Conservation (phyloP, 495 filamentous ascomycete genomes). For the Hyaloscypha variabilis region DNA sequence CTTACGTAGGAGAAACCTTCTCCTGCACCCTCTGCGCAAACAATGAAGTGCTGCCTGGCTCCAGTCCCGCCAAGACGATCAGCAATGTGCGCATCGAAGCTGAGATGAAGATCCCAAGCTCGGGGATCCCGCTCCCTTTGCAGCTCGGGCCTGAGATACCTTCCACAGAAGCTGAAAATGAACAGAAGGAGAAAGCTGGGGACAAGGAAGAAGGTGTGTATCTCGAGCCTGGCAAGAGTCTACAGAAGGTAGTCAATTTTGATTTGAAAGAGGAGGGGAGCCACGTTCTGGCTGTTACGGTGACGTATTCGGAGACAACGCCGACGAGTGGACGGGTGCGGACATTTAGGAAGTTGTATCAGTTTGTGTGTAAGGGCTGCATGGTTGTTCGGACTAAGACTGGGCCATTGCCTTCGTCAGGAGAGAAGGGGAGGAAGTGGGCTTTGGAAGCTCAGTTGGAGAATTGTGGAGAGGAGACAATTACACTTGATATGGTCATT, state of each 20-base stretch:
- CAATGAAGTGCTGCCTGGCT: constrained; percentile 65
- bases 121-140: constrained; percentile 26
- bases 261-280: constrained; percentile 93
- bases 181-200: constrained; percentile 10
- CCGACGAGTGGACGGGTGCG: constrained; percentile 70
- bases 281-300: constrained; percentile 91
- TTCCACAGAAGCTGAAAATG: constrained; percentile 20
- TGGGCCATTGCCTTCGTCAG: constrained; percentile 51
- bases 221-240: constrained; percentile 64
- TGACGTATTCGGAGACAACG: constrained; percentile 78
- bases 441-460: constrained; percentile 92
- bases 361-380: constrained; percentile 89
- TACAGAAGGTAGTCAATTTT: constrained; percentile 83
- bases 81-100: constrained; percentile 81
- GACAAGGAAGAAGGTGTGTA: constrained; percentile 43
- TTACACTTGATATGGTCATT: constrained; percentile 60
- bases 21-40: constrained; percentile 92
- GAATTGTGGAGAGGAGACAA: constrained; percentile 76
- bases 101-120: constrained; percentile 87
- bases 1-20: constrained; percentile 96
- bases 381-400: constrained; percentile 90
- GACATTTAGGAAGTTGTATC: constrained; percentile 94
- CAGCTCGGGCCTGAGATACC: constrained; percentile 28
- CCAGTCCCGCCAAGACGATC: constrained; percentile 54
- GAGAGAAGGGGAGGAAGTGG: constrained; percentile 39